phyloP scores from a whole-genome alignment of 169 alveolate genomes.

The Babesia bovis region DNA sequence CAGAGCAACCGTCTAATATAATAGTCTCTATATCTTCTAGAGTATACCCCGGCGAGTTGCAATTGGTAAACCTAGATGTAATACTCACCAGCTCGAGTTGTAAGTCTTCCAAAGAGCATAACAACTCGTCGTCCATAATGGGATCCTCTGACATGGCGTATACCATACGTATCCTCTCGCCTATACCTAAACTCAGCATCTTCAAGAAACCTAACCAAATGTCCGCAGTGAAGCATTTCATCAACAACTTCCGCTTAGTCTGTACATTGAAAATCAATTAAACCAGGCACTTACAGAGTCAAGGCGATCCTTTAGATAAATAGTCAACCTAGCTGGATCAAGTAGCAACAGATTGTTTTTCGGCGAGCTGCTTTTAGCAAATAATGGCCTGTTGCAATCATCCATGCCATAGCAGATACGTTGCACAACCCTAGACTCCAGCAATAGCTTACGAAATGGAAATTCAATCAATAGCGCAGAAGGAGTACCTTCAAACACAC shows the following conservation, averaged over 20 bases:
- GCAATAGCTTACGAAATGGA: conserved; percentile 54
- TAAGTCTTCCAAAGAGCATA: conserved; percentile 40
- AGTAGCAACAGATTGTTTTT: conserved; percentile 38
- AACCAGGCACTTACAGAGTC: conserved; percentile 26
- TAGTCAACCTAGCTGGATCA: conserved; percentile 51
- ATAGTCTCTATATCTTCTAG: conserved; percentile 29
- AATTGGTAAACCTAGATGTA: conserved; percentile 15
- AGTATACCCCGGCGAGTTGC: conserved; percentile 20
- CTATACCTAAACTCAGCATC: conserved; percentile 65
- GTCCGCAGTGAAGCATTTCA: conserved; percentile 48
- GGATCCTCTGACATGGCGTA: conserved; percentile 12
- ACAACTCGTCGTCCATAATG: conserved; percentile 29
- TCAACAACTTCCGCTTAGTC: conserved; percentile 37
- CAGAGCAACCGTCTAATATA: conserved; percentile 34
- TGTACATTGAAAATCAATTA: not conserved
- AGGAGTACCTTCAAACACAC: conserved; percentile 16
- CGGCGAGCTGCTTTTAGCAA: conserved; percentile 13
- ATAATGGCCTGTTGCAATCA: conserved; percentile 8
- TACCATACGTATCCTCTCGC: conserved; percentile 30
- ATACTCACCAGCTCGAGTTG: conserved; percentile 53
- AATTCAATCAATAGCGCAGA: conserved; percentile 54
- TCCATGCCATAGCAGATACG: conserved; percentile 61
- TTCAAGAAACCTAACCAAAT: conserved; percentile 49
- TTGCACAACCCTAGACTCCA: conserved; percentile 61
- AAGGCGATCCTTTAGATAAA: conserved; percentile 11